Evolutionary conservation across 371 early-diverging fungal species (phyloP).

Genomic region (Haplosporangium sp.): DNA sequence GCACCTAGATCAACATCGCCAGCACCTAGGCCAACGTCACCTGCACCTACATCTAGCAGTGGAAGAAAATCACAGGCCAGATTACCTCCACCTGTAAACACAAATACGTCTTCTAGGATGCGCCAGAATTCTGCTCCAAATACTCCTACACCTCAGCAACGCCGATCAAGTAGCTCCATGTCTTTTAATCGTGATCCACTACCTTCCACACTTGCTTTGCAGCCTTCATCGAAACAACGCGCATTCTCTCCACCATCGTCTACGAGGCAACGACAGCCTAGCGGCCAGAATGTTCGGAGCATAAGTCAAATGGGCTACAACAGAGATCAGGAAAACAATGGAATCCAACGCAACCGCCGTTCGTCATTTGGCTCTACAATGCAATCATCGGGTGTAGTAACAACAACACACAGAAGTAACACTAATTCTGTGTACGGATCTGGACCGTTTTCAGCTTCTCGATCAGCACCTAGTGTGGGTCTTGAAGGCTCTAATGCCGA

Average conservation of each 20-base stretch:
- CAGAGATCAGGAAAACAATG: conserved; percentile 1
- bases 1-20: background rate
- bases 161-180: conserved; percentile 25
- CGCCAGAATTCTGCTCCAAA: conserved; percentile 35
- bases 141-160: conserved; percentile 1
- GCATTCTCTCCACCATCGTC: conserved; percentile 5
- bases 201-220: background rate
- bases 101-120: background rate
- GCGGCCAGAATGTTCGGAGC: conserved; percentile 3
- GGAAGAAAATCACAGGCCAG: conserved; percentile 21
- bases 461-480: conserved; percentile 20
- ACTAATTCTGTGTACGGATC: conserved; percentile 5
- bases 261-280: conserved; percentile 6
- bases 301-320: conserved; percentile 7
- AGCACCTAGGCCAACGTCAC: background rate
- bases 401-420: background rate
- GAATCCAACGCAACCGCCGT: conserved; percentile 8
- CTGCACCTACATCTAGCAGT: background rate
- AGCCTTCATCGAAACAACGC: background rate
- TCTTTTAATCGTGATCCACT: background rate
- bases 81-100: conserved; percentile 23
- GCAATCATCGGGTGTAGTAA: background rate
- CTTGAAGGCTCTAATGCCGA: conserved; percentile 11
- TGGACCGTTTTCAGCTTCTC: conserved; percentile 5
- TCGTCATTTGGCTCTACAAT: conserved; percentile 12